phyloP scores from a whole-genome alignment of 768 basidiomycete species.

The Pleurotus eryngii region DNA sequence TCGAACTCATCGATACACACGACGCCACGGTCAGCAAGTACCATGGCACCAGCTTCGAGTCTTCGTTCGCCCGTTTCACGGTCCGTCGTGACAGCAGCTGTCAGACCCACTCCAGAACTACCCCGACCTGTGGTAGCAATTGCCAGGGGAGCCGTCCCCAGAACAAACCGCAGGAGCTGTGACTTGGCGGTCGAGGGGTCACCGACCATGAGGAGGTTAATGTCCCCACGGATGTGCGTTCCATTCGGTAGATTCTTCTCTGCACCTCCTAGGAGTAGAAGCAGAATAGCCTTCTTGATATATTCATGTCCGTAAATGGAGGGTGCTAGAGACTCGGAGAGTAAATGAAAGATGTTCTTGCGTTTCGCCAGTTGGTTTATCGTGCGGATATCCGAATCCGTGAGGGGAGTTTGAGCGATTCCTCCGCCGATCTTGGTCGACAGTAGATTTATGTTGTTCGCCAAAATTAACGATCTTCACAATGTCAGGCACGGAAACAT shows the following conservation, averaged over 20 bases:
- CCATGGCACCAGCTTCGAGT: slow-evolving; percentile 99
- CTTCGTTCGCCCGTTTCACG: slow-evolving; percentile 96
- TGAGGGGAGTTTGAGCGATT: slow-evolving; percentile 88
- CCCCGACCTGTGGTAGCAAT: slow-evolving; percentile 98
- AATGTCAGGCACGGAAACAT: slow-evolving; percentile 11
- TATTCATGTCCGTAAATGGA: slow-evolving; percentile 96
- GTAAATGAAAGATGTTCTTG: slow-evolving; percentile 79
- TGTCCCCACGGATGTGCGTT: slow-evolving; percentile 98
- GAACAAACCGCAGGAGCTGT: slow-evolving; percentile 92
- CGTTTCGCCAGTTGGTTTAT: slow-evolving; percentile 94
- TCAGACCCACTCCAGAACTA: slow-evolving; percentile 97
- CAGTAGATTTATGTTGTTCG: slow-evolving; percentile 92
- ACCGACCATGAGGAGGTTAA: slow-evolving; percentile 99
- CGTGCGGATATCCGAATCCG: slow-evolving; percentile 90
- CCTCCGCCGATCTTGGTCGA: slow-evolving; percentile 95
- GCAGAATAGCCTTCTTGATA: slow-evolving; percentile 91
- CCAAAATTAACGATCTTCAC: slow-evolving; percentile 82
- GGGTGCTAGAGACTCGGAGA: slow-evolving; percentile 93
- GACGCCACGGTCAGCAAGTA: slow-evolving; percentile 96
- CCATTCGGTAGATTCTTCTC: slow-evolving; percentile 98
- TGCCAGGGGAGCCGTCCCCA: slow-evolving; percentile 93
- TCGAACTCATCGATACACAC: slow-evolving; percentile 99
- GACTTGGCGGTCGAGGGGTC: slow-evolving; percentile 99
- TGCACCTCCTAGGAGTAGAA: slow-evolving; percentile 91
- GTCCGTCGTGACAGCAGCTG: slow-evolving; percentile 97